Evolutionary conservation across 495 filamentous ascomycete genomes (phyloP).

Genomic region (Trichocladium uniseriatum): DNA sequence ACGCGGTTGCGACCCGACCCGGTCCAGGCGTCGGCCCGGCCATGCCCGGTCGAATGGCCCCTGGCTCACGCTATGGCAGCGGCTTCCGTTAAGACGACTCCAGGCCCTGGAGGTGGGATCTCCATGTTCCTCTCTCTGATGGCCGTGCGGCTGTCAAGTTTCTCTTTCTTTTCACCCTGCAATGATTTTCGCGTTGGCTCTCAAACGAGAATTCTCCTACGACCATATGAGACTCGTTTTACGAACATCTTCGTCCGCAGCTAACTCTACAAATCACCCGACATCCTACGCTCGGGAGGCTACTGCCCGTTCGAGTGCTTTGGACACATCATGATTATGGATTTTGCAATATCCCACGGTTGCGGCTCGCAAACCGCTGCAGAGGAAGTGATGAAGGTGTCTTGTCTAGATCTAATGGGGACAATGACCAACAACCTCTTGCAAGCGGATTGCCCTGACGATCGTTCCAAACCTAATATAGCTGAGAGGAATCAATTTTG

Average conservation of each 20-base stretch:
- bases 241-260: constrained; percentile 47
- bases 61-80: constrained; percentile 39
- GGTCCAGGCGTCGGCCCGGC: constrained; percentile 61
- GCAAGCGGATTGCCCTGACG: constrained; percentile 9
- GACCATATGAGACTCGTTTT: constrained; percentile 30
- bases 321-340: constrained; percentile 53
- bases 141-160: neutral
- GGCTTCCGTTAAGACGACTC: constrained; percentile 33
- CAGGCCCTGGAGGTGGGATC: neutral
- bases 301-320: constrained; percentile 44
- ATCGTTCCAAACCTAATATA: constrained; percentile 18
- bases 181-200: constrained; percentile 26
- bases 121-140: neutral
- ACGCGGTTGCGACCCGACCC: constrained; percentile 72
- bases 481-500: constrained; percentile 22
- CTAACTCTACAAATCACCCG: constrained; percentile 44
- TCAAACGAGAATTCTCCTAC: constrained; percentile 20
- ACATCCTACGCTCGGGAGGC: constrained; percentile 50
- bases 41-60: constrained; percentile 49
- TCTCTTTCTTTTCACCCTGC: constrained; percentile 21
- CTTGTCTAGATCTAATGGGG: constrained; percentile 26
- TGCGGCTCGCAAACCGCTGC: constrained; percentile 15
- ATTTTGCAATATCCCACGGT: constrained; percentile 43
- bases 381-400: constrained; percentile 16
- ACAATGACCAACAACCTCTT: constrained; percentile 19